Conservation (phyloP, 148 eudicot species). For the Rhododendron mucronatum region DNA sequence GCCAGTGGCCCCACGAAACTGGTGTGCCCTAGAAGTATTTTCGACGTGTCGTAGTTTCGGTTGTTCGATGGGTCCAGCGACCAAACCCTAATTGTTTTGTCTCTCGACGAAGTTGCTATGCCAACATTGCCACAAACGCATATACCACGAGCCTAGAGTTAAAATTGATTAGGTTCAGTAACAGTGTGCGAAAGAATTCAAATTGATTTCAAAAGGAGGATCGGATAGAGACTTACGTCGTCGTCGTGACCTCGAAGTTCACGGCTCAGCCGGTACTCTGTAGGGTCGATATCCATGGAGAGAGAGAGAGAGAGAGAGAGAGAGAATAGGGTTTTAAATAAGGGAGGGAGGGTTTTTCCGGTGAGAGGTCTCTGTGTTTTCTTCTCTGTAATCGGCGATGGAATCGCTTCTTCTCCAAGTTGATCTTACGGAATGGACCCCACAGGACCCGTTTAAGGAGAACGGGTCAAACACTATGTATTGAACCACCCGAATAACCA, state of each 20-base stretch:
- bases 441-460: not conserved
- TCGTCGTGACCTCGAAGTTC: conserved; percentile 77
- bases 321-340: conserved; percentile 8
- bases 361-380: not conserved
- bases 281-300: conserved; percentile 63
- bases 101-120: conserved; percentile 91
- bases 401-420: conserved; percentile 10
- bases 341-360: not conserved
- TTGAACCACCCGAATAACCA: not conserved
- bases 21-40: conserved; percentile 76
- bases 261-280: conserved; percentile 46
- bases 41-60: conserved; percentile 34
- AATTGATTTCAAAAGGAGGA: not conserved
- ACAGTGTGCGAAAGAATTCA: not conserved
- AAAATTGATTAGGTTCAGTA: not conserved
- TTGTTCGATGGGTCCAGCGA: conserved; percentile 42
- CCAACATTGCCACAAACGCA: conserved; percentile 79
- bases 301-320: not conserved
- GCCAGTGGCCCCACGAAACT: conserved; percentile 93
- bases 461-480: not conserved
- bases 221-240: conserved; percentile 41
- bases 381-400: not conserved
- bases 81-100: conserved; percentile 82
- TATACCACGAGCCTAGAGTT: conserved; percentile 65
- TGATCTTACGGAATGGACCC: not conserved